These are phyloP conservation scores for Haematococcus lacustris DNA, from an alignment of 139 green algal species.

Conservation along the genomic window DNA sequence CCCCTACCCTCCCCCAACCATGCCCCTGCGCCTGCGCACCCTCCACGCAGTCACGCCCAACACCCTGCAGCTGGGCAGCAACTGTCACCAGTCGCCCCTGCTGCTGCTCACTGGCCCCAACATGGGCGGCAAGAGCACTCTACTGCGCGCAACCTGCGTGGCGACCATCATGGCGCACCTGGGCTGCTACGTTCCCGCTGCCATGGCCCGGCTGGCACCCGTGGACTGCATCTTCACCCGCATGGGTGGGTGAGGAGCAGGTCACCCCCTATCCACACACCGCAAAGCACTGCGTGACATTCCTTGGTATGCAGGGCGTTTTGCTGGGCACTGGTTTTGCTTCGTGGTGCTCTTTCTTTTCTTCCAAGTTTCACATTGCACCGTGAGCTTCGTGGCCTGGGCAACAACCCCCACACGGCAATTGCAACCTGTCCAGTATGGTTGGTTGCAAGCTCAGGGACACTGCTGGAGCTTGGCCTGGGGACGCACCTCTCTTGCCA, in stretches of 20 bases:
- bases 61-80: constrained; percentile 42
- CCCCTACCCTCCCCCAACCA: too few species aligned
- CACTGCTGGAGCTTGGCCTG: too few species aligned
- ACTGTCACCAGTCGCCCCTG: background rate
- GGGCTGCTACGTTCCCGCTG: constrained; percentile 77
- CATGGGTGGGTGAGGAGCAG: constrained; percentile 58
- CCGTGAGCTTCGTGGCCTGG: too few species aligned
- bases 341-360: background rate
- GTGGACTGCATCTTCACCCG: constrained; percentile 78
- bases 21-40: too few species aligned
- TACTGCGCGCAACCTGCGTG: constrained; percentile 82
- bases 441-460: too few species aligned
- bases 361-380: too few species aligned
- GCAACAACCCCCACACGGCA: too few species aligned
- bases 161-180: constrained; percentile 75
- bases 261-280: background rate
- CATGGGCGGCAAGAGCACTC: constrained; percentile 93
- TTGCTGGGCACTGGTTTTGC: background rate
- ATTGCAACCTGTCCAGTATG: too few species aligned
- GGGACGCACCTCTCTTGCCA: too few species aligned
- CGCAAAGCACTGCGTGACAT: background rate
- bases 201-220: constrained; percentile 34
- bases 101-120: constrained; percentile 85
- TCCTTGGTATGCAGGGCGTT: background rate
- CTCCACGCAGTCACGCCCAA: constrained; percentile 48